Conservation (phyloP, 129 eudicot species). For the Tanacetum coccineum region DNA sequence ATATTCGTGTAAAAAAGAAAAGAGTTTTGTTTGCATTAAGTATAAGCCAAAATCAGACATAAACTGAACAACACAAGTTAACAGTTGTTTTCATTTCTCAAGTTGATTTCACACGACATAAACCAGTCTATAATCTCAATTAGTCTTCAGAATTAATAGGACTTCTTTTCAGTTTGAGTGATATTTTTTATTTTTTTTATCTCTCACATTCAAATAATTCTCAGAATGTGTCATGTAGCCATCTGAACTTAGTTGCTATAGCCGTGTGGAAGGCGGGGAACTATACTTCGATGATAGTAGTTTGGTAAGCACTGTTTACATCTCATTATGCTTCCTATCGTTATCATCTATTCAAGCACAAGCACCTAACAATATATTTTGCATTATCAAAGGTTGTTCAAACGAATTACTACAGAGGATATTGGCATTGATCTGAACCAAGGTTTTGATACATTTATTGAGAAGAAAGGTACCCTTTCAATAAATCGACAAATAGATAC, state of each 20-base stretch:
- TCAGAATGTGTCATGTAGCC: conserved; percentile 51
- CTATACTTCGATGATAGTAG: conserved; percentile 93
- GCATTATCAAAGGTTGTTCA: conserved; percentile 73
- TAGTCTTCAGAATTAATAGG: neutral
- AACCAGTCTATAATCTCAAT: neutral
- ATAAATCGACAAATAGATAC: conserved; percentile 1
- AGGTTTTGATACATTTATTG: conserved; percentile 89
- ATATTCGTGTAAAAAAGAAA: too few relatives aligned
- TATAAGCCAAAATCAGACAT: neutral
- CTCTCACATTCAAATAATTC: conserved; percentile 17
- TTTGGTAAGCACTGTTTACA: conserved; percentile 60
- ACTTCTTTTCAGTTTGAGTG: neutral
- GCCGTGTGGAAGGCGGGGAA: conserved; percentile 95
- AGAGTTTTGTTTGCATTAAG: neutral
- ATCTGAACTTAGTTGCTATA: conserved; percentile 92
- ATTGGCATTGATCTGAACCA: conserved; percentile 89
- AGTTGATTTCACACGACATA: neutral
- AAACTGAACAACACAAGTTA: neutral
- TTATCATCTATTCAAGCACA: conserved; percentile 13
- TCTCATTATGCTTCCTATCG: neutral
- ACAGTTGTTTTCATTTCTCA: neutral
- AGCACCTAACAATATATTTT: conserved; percentile 6
- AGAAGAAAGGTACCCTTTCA: conserved; percentile 63
- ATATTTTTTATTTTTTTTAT: neutral
- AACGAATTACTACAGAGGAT: conserved; percentile 88